Evolutionary conservation across 768 basidiomycete species (phyloP).

Genomic region (Gloeostereum incarnatum): DNA sequence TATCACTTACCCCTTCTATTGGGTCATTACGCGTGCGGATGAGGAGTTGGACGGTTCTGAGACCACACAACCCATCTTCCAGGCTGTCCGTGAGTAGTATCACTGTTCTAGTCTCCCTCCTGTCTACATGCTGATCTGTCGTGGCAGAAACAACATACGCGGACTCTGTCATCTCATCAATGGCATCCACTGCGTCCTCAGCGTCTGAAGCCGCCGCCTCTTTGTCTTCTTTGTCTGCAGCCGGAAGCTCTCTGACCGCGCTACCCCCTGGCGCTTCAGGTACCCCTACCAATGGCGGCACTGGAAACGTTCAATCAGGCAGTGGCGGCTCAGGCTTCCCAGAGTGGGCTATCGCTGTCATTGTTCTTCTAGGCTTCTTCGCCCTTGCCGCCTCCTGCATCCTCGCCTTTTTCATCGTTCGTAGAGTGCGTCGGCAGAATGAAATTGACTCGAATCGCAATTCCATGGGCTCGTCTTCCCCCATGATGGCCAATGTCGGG

Average conservation of each 20-base stretch:
- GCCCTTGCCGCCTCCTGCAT: slow-evolving; percentile 65
- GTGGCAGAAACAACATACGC: slow-evolving; percentile 65
- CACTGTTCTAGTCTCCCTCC: slow-evolving; percentile 8
- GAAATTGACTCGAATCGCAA: slow-evolving; percentile 46
- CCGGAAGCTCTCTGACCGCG: slow-evolving; percentile 11
- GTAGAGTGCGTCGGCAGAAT: slow-evolving; percentile 49
- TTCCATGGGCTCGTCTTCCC: slow-evolving; percentile 72
- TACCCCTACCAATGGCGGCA: slow-evolving; percentile 5
- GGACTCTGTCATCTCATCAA: slow-evolving; percentile 54
- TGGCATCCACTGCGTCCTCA: slow-evolving; percentile 29
- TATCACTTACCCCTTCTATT: slow-evolving; percentile 64
- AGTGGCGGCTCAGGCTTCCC: slow-evolving; percentile 44
- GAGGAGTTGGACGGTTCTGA: slow-evolving; percentile 47
- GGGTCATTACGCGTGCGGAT: slow-evolving; percentile 61
- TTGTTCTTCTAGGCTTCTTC: slow-evolving; percentile 78
- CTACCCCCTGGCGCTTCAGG: slow-evolving; percentile 8
- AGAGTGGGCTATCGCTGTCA: slow-evolving; percentile 88
- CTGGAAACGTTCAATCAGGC: slow-evolving; percentile 38
- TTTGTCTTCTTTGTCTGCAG: slow-evolving; percentile 18
- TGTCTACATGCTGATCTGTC: slow-evolving; percentile 6
- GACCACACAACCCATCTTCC: slow-evolving; percentile 64
- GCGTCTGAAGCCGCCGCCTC: slow-evolving; percentile 39
- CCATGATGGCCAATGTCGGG: slow-evolving; percentile 69
- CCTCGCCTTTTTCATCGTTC: slow-evolving; percentile 65
- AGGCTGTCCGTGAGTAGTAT: slow-evolving; percentile 65